phyloP scores from a whole-genome alignment of 2,329 filamentous ascomycete species.

The Xylaria sp. region DNA sequence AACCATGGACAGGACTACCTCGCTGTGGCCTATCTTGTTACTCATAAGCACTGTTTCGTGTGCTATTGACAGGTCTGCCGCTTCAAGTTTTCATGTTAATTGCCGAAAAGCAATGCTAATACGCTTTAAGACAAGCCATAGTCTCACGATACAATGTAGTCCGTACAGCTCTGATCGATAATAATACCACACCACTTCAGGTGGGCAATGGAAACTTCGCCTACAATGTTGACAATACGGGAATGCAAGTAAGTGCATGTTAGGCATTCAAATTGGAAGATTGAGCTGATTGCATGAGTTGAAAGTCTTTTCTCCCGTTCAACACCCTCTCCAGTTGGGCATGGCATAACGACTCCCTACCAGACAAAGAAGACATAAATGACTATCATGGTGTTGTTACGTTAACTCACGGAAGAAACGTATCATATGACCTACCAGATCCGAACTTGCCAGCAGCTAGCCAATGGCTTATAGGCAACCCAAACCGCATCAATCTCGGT shows the following conservation, averaged over 20 bases:
- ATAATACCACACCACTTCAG: constrained; percentile 44
- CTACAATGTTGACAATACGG: constrained; percentile 47
- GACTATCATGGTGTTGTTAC: constrained; percentile 50
- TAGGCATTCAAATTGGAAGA: background rate
- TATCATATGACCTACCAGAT: constrained; percentile 53
- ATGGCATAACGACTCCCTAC: constrained; percentile 50
- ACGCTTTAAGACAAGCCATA: constrained; percentile 33
- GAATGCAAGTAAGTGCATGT: constrained; percentile 40
- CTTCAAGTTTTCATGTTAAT: background rate
- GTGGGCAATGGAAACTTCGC: constrained; percentile 48
- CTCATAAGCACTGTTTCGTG: constrained; percentile 15
- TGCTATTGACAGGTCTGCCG: constrained; percentile 32
- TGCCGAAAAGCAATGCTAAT: background rate
- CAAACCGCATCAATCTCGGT: constrained; percentile 56
- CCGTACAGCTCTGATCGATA: constrained; percentile 42
- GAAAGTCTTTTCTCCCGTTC: constrained; percentile 43
- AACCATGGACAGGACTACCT: constrained; percentile 9
- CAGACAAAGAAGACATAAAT: constrained; percentile 47
- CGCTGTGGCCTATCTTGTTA: constrained; percentile 10
- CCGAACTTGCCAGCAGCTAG: constrained; percentile 51
- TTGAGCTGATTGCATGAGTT: background rate
- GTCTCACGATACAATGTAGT: constrained; percentile 42
- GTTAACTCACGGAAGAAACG: constrained; percentile 51
- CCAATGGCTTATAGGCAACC: constrained; percentile 64
- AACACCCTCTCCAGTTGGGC: constrained; percentile 47